A percentile compares a stretch with the other conserved stretches of the same genome.
Evolutionary conservation across 768 basidiomycete species (phyloP).

Genomic region (Crucibulum laeve): DNA sequence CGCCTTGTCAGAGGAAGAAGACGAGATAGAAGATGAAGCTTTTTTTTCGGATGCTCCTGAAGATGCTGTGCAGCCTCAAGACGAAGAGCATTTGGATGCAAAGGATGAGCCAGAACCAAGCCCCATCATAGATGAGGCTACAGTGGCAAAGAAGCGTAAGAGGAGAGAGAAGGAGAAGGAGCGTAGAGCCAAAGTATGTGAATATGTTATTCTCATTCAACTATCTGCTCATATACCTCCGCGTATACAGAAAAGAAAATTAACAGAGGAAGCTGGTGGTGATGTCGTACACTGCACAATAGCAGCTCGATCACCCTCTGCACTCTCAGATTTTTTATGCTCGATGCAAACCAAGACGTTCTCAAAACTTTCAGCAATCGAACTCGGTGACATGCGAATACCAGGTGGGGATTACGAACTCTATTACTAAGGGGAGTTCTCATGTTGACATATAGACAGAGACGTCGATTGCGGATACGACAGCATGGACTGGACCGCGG

Average conservation of each 20-base stretch:
- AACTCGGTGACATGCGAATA: slow-evolving; percentile 75
- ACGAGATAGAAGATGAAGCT: slow-evolving; percentile 20
- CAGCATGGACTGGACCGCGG: slow-evolving; percentile 64
- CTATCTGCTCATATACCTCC: slow-evolving; percentile 4
- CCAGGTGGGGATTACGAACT: slow-evolving; percentile 51
- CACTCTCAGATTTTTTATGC: slow-evolving; percentile 60
- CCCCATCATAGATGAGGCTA: slow-evolving; percentile 14
- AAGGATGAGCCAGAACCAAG: slow-evolving; percentile 8
- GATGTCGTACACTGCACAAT: slow-evolving; percentile 39
- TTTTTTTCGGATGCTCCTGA: slow-evolving; percentile 35
- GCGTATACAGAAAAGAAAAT: slow-evolving; percentile 56
- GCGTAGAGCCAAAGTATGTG: slow-evolving; percentile 59
- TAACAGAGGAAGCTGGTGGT: slow-evolving; percentile 32
- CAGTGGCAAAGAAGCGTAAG: slow-evolving; percentile 62
- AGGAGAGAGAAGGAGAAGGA: slow-evolving; percentile 72
- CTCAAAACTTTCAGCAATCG: slow-evolving; percentile 65
- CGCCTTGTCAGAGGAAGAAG: slow-evolving; percentile 61
- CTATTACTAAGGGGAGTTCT: slow-evolving; percentile 23
- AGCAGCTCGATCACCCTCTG: slow-evolving; percentile 51
- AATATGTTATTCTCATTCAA: slow-evolving; percentile 2
- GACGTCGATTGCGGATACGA: slow-evolving; percentile 71
- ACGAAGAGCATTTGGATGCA: slow-evolving; percentile 19
- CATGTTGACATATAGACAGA: slow-evolving; percentile 58
- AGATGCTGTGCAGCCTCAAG: slow-evolving; percentile 32
- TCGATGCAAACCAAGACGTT: slow-evolving; percentile 67